Base-by-base conservation (phyloP, 2,329 filamentous ascomycete species). In the Aphanocladium album region DNA sequence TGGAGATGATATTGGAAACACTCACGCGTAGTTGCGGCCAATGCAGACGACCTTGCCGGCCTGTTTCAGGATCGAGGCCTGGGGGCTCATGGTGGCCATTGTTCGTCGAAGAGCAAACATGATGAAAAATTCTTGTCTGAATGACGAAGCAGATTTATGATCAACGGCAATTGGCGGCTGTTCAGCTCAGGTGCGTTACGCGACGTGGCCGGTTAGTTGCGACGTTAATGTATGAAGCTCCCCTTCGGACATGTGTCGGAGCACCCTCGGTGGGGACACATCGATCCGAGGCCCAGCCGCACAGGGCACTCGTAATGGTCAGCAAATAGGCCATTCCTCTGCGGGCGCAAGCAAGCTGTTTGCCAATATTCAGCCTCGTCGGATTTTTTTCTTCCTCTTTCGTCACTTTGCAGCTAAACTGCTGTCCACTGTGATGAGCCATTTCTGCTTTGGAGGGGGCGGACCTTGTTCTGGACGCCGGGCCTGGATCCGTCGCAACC, bases 11-110 rank as follows among this genome's bases (percentile, higher is more conserved):
- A n/a, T n/a, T n/a, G 27, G n/a, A 30, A 51, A 45, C 17, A 77
- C 88, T 73, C 76, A 95, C 90, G 93, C 93, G 82, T 97, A 99
- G 81, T 99, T 96, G 69, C 95, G 86, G 68, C 92, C 91, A 72
- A 98, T 96, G 77, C 93, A 97, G 73, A 96, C 89, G 60, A 96
- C 85, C 81, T 96, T 91, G 64, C 83, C 80, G 25, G 84, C 84
- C 57, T 80, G 77, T 70, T 77, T 81, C 60, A 84, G 70, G 25
- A 76, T 74, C 49, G 79, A 77, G 61, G 79, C 77, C 66, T 76
- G 72, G 46, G 78, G 71, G 43, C 75, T 74, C 72, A 74, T 65
- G 17, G 68, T 75, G 62, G 72, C 72, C 68, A 77, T 71, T 63
- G 73, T 69, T 60, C 74, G 68, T 65, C 74, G 67, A 35, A 77